These are phyloP conservation scores for Rhizophlyctis rosea DNA, from an alignment of 192 early-diverging fungal species.

Conservation along the genomic window DNA sequence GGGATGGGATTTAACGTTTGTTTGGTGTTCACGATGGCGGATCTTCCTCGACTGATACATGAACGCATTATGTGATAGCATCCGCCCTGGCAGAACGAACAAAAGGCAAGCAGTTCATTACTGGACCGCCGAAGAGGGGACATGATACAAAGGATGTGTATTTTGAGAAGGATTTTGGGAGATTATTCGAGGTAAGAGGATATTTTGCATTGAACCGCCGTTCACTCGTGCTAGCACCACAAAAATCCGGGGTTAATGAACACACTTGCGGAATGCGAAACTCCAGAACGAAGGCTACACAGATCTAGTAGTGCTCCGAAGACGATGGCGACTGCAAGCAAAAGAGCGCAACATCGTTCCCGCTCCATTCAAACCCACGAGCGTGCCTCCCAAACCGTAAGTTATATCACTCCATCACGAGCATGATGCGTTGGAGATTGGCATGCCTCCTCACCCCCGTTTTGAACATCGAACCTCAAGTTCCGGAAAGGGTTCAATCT, in stretches of 20 bases:
- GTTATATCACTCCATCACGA: too few relatives aligned
- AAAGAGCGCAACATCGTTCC: slow-evolving; percentile 52
- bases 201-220: neutral
- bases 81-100: slow-evolving; percentile 35
- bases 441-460: too few relatives aligned
- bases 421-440: too few relatives aligned
- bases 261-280: too few relatives aligned
- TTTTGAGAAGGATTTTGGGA: slow-evolving; percentile 50
- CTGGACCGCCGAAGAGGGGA: slow-evolving; percentile 42
- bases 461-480: slow-evolving; percentile 16
- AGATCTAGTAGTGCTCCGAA: slow-evolving; percentile 43
- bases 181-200: slow-evolving; percentile 50
- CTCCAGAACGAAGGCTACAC: slow-evolving; percentile 59
- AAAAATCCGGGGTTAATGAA: too few relatives aligned
- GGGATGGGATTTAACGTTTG: neutral
- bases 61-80: too few relatives aligned
- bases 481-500: slow-evolving; percentile 50
- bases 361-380: slow-evolving; percentile 49
- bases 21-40: neutral
- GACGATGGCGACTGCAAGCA: slow-evolving; percentile 44
- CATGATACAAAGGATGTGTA: slow-evolving; percentile 53
- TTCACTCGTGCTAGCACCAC: neutral
- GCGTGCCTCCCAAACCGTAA: slow-evolving; percentile 52
- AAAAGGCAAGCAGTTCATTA: slow-evolving; percentile 57
- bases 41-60: neutral